phyloP scores from a whole-genome alignment of 2,329 filamentous ascomycete species.

The Colletotrichum tropicicola region DNA sequence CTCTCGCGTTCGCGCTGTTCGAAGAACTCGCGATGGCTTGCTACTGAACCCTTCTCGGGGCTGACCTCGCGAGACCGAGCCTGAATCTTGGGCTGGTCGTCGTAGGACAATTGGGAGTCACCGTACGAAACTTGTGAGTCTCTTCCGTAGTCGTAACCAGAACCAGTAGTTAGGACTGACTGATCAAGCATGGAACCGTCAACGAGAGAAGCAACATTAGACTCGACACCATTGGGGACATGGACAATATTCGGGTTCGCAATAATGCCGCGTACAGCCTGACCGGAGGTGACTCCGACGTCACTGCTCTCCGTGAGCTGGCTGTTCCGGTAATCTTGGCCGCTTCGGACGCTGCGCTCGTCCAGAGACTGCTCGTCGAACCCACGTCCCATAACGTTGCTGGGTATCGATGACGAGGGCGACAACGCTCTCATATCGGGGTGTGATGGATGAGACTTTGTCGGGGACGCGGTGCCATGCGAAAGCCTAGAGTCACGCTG shows the following conservation, averaged over 20 bases:
- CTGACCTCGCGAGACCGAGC: conserved; percentile 44
- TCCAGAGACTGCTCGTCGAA: conserved; percentile 64
- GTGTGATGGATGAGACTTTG: conserved; percentile 57
- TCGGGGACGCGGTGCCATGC: conserved; percentile 61
- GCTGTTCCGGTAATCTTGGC: conserved; percentile 63
- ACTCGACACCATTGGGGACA: conserved; percentile 79
- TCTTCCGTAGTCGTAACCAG: conserved; percentile 43
- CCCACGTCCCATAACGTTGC: conserved; percentile 57
- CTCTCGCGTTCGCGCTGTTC: conserved; percentile 51
- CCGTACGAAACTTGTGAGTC: conserved; percentile 37
- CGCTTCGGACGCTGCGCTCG: conserved; percentile 61
- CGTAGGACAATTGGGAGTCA: conserved; percentile 47
- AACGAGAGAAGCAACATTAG: conserved; percentile 85
- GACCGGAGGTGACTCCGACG: conserved; percentile 69
- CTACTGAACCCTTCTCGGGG: conserved; percentile 52
- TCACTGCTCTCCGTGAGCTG: conserved; percentile 64
- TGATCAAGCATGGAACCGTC: conserved; percentile 76
- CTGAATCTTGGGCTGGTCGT: conserved; percentile 40
- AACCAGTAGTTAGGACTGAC: conserved; percentile 72
- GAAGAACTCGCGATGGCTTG: conserved; percentile 46
- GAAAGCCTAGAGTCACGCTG: conserved; percentile 67
- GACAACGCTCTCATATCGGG: conserved; percentile 55
- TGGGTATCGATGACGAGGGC: conserved; percentile 63
- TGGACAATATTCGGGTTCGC: conserved; percentile 82
- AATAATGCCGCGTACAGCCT: conserved; percentile 75